These are phyloP conservation scores for Mycosarcoma maydis DNA, from an alignment of 1,284 basidiomycete genomes.

Conservation along the genomic window DNA sequence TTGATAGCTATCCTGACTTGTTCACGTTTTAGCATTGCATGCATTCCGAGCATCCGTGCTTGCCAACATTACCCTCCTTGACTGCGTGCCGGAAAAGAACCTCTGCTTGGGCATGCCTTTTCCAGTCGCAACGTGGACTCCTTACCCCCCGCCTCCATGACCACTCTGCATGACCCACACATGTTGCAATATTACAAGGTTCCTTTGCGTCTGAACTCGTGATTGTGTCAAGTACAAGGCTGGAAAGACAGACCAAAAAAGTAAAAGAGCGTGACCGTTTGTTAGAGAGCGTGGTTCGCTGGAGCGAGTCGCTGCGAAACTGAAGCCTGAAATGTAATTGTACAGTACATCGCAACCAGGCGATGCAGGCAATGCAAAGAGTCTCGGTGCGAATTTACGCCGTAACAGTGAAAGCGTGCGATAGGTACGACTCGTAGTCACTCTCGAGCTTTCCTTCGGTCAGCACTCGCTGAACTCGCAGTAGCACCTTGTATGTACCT, in stretches of 20 bases:
- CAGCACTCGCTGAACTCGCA: constrained; percentile 74
- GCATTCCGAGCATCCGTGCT: background rate
- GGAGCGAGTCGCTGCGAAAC: background rate
- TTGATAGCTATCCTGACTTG: no score
- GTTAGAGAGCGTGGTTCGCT: background rate
- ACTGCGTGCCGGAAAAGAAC: no score
- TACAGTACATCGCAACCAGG: background rate
- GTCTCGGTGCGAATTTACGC: background rate
- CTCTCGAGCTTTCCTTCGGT: constrained; percentile 71
- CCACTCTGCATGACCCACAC: no score
- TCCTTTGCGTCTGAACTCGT: no score
- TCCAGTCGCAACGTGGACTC: constrained; percentile 1
- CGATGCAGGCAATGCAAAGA: background rate
- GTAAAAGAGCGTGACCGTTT: background rate
- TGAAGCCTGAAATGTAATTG: no score
- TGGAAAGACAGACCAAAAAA: background rate
- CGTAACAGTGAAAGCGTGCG: constrained; percentile 48
- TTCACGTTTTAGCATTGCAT: background rate
- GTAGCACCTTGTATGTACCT: constrained; percentile 73
- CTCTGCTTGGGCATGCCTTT: no score
- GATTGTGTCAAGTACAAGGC: no score
- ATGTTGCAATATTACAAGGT: no score
- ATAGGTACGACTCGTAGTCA: constrained; percentile 73
- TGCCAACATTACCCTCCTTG: no score
- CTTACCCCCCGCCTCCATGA: background rate